These are phyloP conservation scores for Penicillium tannophilum DNA, from an alignment of 495 filamentous ascomycete genomes.

Conservation along the genomic window DNA sequence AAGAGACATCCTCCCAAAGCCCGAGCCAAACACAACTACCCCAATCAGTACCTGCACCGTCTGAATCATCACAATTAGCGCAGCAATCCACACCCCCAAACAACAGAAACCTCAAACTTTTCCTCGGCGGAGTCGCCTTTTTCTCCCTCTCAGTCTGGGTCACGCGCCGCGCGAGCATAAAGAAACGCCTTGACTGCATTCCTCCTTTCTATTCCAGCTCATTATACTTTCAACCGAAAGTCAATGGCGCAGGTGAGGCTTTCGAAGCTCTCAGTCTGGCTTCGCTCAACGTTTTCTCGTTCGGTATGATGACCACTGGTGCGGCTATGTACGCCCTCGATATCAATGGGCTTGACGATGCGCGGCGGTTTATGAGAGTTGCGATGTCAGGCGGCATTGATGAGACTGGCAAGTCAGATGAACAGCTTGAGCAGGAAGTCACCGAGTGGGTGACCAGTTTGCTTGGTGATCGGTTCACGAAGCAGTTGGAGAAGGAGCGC, in stretches of 20 bases:
- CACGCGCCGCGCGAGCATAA: constrained; percentile 67
- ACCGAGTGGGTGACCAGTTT: constrained; percentile 70
- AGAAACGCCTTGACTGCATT: constrained; percentile 52
- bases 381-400: constrained; percentile 46
- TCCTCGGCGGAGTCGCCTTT: constrained; percentile 73
- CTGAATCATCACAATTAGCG: constrained; percentile 16
- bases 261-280: constrained; percentile 81
- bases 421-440: constrained; percentile 66
- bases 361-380: constrained; percentile 56
- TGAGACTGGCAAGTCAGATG: constrained; percentile 44
- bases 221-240: constrained; percentile 41
- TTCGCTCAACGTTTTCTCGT: constrained; percentile 73
- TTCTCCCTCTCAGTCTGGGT: constrained; percentile 65
- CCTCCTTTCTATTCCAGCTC: constrained; percentile 70
- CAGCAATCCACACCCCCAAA: constrained; percentile 19
- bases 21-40: constrained; percentile 1
- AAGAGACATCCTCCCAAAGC: constrained; percentile 12
- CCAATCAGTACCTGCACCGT: constrained; percentile 12
- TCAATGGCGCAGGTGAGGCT: constrained; percentile 64
- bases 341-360: constrained; percentile 69
- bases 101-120: constrained; percentile 51
- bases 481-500: constrained; percentile 38
- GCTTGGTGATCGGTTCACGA: constrained; percentile 55
- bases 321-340: constrained; percentile 70
- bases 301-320: constrained; percentile 68